Conservation (phyloP, 345 rosid species). For the sweet orange (Citrus sinensis) region DNA sequence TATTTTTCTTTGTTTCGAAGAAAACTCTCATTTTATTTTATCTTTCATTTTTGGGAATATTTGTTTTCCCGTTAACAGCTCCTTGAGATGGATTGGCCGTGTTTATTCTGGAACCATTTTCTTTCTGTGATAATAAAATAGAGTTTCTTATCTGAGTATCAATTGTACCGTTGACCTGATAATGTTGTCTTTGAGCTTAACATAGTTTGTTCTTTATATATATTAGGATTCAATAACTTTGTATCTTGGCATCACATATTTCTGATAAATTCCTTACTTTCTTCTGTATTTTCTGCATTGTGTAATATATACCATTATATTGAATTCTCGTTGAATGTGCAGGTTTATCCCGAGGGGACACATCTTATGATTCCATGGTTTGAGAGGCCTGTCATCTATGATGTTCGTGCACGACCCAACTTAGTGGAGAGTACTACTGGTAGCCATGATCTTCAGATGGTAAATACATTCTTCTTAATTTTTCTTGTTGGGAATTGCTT, state of each 20-base stretch:
- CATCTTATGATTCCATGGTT: slow-evolving; percentile 91
- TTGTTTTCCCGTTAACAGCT: neutral
- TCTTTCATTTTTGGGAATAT: neutral
- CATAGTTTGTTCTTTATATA: neutral
- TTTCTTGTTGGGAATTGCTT: slow-evolving; percentile 4
- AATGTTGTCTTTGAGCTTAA: neutral
- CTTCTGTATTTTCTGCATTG: neutral
- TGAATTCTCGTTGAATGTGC: slow-evolving; percentile 13
- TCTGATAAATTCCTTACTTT: neutral
- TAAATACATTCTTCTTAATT: slow-evolving; percentile 16
- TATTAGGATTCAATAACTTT: neutral
- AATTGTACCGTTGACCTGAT: neutral
- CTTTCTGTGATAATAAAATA: neutral
- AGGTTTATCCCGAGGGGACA: slow-evolving; percentile 98
- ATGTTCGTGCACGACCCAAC: slow-evolving; percentile 92
- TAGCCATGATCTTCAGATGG: slow-evolving; percentile 96
- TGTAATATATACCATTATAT: neutral
- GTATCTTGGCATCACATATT: neutral
- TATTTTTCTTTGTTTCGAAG: neutral
- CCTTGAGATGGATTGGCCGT: neutral
- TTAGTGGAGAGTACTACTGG: slow-evolving; percentile 90
- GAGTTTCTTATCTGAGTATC: neutral
- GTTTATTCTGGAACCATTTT: too few relatives aligned
- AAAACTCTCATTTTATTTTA: neutral
- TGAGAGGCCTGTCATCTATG: slow-evolving; percentile 88